Evolutionary conservation across 352 stramenopile species (phyloP), one percentile per base, ranked within the genome.

Genomic region (Aphanomyces cochlioides): DNA sequence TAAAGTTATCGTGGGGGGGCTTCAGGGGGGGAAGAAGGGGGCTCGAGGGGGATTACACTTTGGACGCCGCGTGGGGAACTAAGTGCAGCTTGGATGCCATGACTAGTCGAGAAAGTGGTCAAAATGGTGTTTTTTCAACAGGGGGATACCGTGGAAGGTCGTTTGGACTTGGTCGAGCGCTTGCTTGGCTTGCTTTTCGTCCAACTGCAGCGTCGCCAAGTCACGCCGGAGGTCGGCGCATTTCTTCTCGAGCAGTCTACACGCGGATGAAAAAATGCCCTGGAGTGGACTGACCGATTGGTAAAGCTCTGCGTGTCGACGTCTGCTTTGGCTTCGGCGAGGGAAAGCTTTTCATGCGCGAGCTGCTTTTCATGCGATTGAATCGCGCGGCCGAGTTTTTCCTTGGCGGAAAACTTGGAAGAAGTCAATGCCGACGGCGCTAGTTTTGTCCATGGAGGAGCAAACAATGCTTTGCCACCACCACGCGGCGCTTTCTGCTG

Each of bases 331-430:
- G 64, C 64, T 70, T 70, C 64, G 3, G 64, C 64, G 6, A 70
- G 47, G 47, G 64, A 70, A 13, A 70, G 54, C 34, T 70, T 70
- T 70, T 60, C 64, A 70, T 70, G 64, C 17, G 61, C 64, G 17
- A 70, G 64, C 38, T 36, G n/a, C 21, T 70, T 70, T 38, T 70
- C 64, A 34, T 70, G 36, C 21, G 50, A 12, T 43, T 64, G 38
- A 61, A 70, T 70, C 3, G 59, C 64, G 28, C 40, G 56, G 36
- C 61, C 15, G 47, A 70, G 37, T 6, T 17, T 12, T 13, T 58
- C 19, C 37, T 17, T 60, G n/a, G 28, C 50, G n/a, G 28, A 34
- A 34, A 38, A 58, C n/a, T 38, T n/a, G 2, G 3, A n/a, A 10
- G 37, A n/a, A n/a, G n/a, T n/a, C n/a, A n/a, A n/a, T n/a, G n/a